phyloP scores from a whole-genome alignment of 352 stramenopile species.

The Phytopythium aichiense region DNA sequence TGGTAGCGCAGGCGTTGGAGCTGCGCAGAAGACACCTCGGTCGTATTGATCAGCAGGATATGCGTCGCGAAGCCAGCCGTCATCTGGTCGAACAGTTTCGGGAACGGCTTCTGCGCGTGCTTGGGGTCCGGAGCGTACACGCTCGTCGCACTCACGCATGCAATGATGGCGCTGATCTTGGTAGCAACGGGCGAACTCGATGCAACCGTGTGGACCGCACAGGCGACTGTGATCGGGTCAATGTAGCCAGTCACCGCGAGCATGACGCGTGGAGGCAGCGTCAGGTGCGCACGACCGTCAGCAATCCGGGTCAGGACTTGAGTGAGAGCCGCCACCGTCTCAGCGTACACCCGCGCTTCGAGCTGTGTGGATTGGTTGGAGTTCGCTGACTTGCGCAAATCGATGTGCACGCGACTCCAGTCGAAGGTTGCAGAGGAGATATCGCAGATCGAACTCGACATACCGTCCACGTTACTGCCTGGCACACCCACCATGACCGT shows the following conservation, averaged over 20 bases:
- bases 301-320: slow-evolving; percentile 17
- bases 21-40: slow-evolving; percentile 29
- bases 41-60: slow-evolving; percentile 49
- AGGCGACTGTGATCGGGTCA: slow-evolving; percentile 41
- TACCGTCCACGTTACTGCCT: slow-evolving; percentile 38
- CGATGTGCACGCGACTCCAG: slow-evolving; percentile 37
- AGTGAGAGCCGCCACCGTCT: slow-evolving; percentile 23
- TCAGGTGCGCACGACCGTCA: slow-evolving; percentile 10
- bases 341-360: slow-evolving; percentile 19
- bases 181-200: slow-evolving; percentile 13
- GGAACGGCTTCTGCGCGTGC: slow-evolving; percentile 33
- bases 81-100: slow-evolving; percentile 70
- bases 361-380: slow-evolving; percentile 13
- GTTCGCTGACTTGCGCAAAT: slow-evolving; percentile 23
- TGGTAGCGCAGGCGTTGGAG: slow-evolving; percentile 57
- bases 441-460: slow-evolving; percentile 38
- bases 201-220: slow-evolving; percentile 30
- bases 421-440: slow-evolving; percentile 39
- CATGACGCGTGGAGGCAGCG: slow-evolving; percentile 39
- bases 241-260: slow-evolving; percentile 54
- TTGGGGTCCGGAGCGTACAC: slow-evolving; percentile 47
- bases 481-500: slow-evolving; percentile 62
- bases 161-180: slow-evolving; percentile 47
- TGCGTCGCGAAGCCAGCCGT: slow-evolving; percentile 57
- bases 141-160: slow-evolving; percentile 49